Percentiles rank a stretch among this genome's conserved stretches.
These are phyloP conservation scores for Hermanozyma aechmeae DNA, from an alignment of 805 yeast genomes.

Conservation along the genomic window DNA sequence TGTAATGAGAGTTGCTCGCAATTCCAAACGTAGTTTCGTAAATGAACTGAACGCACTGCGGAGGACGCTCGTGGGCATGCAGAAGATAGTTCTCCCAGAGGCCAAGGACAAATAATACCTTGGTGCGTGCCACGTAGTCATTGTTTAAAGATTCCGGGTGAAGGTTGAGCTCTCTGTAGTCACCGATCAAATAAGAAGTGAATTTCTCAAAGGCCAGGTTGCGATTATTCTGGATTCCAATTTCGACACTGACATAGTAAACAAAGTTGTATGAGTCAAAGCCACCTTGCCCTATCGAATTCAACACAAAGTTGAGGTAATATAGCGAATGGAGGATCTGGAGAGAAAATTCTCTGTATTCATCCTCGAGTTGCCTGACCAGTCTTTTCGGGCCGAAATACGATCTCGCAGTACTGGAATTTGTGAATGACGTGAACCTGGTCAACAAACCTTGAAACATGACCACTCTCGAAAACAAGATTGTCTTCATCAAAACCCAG, in stretches of 20 bases:
- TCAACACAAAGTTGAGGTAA: conserved; percentile 37
- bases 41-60: conserved; percentile 14
- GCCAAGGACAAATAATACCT: conserved; percentile 37
- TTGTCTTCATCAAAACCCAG: conserved; percentile 31
- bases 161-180: conserved; percentile 24
- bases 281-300: conserved; percentile 54
- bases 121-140: conserved; percentile 22
- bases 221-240: conserved; percentile 15
- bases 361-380: conserved; percentile 10
- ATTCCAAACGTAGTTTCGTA: conserved; percentile 24
- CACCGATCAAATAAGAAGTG: conserved; percentile 21
- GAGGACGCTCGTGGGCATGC: conserved; percentile 8
- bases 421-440: conserved; percentile 19
- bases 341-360: conserved; percentile 18
- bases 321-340: conserved; percentile 32
- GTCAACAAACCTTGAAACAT: conserved; percentile 42
- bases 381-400: conserved; percentile 11
- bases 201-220: conserved; percentile 8
- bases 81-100: conserved; percentile 38
- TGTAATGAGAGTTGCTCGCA: conserved; percentile 13
- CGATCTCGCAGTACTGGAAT: conserved; percentile 4
- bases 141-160: conserved; percentile 16
- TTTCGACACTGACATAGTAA: conserved; percentile 40
- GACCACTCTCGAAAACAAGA: conserved; percentile 39
- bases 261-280: conserved; percentile 57